Evolutionary conservation across 106 monocot genomes (phyloP).

Genomic region (Dioscorea alata): DNA sequence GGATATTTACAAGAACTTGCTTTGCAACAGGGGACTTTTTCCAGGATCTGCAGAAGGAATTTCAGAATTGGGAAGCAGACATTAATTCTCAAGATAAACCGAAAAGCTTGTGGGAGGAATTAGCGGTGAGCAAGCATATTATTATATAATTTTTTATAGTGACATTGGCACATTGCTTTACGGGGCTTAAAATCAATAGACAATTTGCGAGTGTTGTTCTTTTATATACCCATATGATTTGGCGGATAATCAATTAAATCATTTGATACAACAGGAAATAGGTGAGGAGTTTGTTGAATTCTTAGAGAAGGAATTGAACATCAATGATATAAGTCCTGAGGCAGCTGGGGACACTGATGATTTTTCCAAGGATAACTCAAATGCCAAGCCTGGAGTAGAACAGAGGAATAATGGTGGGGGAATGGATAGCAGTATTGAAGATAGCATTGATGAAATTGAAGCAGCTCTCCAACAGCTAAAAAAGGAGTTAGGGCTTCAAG

Average conservation of each 20-base stretch:
- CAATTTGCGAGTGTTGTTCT: too few species aligned
- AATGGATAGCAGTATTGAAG: slow-evolving; percentile 44
- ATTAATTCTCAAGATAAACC: slow-evolving; percentile 67
- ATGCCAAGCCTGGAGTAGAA: slow-evolving; percentile 4
- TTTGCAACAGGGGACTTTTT: slow-evolving; percentile 64
- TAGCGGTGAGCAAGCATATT: slow-evolving; percentile 53
- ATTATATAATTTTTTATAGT: too few species aligned
- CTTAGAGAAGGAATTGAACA: slow-evolving; percentile 92
- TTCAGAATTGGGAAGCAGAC: slow-evolving; percentile 79
- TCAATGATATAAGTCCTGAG: slow-evolving; percentile 27
- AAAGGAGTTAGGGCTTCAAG: slow-evolving; percentile 73
- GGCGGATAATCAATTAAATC: neutral
- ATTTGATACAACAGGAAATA: slow-evolving; percentile 52
- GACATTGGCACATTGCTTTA: too few species aligned
- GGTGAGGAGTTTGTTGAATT: slow-evolving; percentile 99
- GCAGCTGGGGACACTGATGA: slow-evolving; percentile 7
- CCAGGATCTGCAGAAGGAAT: slow-evolving; percentile 77
- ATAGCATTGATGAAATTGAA: slow-evolving; percentile 88
- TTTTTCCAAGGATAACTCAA: slow-evolving; percentile 1
- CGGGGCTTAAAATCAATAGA: too few species aligned
- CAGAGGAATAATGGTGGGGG: slow-evolving; percentile 10
- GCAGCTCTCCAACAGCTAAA: slow-evolving; percentile 74
- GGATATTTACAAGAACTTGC: neutral
- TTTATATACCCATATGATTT: neutral
- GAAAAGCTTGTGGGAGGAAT: slow-evolving; percentile 98